Evolutionary conservation across 306 rosid species (phyloP), one percentile per base, ranked within the genome.

Genomic region (Calophaca sinica): DNA sequence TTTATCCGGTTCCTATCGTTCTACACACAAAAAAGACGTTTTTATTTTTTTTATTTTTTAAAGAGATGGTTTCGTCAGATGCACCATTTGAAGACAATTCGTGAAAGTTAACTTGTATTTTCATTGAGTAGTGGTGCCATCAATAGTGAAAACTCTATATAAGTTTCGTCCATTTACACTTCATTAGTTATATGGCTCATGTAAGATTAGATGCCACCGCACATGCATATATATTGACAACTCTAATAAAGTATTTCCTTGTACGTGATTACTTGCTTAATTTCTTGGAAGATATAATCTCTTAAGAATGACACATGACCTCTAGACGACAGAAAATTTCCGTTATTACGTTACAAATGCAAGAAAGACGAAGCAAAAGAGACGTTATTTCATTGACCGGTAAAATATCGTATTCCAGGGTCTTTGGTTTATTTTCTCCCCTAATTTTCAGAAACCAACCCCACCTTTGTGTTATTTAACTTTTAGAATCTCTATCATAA

Each of bases 211-310:
- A 20, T 20, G 26, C 26, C 26, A 20, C 26, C 26, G 26, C 26
- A 20, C 26, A 20, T 20, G 26, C 26, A 20, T 20, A 1, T 1
- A 20, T 20, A 55, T 61, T 52, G 60, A 69, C 82, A 68, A 76
- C 78, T 71, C 29, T 5, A 32, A 44, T 51, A 51, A 53, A 49
- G 52, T 44, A 58, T 20, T 20, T 20, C 26, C 26, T 20, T 20
- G 26, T 20, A 65, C 64, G 62, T 55, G 71, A 75, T 41, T 78
- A 76, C 55, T 52, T 51, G 7, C 42, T 81, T 69, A 41, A 59
- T 46, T 42, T 58, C 58, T 78, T 75, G 57, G 41, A 78, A 68
- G 20, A 50, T 73, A 61, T 69, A 62, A 67, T 67, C 52, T 20
- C 26, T 20, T 20, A 20, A 20, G 26, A 20, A 20, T 54, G 79